phyloP scores from a whole-genome alignment of 768 basidiomycete genomes.

The Trametes punicea region DNA sequence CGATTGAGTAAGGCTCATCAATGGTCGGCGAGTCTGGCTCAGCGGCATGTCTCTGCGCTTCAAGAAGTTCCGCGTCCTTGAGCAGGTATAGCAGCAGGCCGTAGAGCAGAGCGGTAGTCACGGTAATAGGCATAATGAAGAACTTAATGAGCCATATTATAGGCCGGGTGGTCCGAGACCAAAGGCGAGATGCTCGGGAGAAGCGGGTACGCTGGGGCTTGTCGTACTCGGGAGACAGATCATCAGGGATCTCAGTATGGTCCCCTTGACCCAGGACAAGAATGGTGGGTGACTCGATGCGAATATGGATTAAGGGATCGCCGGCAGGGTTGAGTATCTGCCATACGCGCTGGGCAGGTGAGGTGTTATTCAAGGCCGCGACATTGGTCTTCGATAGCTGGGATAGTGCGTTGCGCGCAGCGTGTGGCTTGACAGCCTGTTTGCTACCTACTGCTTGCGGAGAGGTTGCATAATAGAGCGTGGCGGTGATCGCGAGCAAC shows the following conservation, averaged over 20 bases:
- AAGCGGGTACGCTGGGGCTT: conserved; percentile 18
- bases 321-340: conserved; percentile 68
- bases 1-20: conserved; percentile 32
- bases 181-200: conserved; percentile 35
- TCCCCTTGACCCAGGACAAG: conserved; percentile 48
- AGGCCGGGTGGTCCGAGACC: conserved; percentile 49
- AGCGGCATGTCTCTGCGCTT: conserved; percentile 70
- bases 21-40: conserved; percentile 39
- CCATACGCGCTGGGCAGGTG: conserved; percentile 73
- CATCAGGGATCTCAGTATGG: neutral
- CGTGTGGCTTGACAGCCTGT: conserved; percentile 20
- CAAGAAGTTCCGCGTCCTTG: conserved; percentile 88
- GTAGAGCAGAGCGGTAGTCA: conserved; percentile 72
- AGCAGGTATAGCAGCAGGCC: conserved; percentile 79
- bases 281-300: conserved; percentile 76
- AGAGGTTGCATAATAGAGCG: conserved; percentile 71
- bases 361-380: conserved; percentile 20
- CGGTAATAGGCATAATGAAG: conserved; percentile 78
- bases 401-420: conserved; percentile 28
- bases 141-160: conserved; percentile 78
- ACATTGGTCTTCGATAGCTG: conserved; percentile 20
- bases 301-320: conserved; percentile 66
- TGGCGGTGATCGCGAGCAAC: conserved; percentile 75
- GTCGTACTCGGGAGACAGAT: conserved; percentile 16
- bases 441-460: conserved; percentile 33